These are phyloP conservation scores for Arthrobotrys iridis DNA, from an alignment of 2,329 filamentous ascomycete species.

Conservation along the genomic window DNA sequence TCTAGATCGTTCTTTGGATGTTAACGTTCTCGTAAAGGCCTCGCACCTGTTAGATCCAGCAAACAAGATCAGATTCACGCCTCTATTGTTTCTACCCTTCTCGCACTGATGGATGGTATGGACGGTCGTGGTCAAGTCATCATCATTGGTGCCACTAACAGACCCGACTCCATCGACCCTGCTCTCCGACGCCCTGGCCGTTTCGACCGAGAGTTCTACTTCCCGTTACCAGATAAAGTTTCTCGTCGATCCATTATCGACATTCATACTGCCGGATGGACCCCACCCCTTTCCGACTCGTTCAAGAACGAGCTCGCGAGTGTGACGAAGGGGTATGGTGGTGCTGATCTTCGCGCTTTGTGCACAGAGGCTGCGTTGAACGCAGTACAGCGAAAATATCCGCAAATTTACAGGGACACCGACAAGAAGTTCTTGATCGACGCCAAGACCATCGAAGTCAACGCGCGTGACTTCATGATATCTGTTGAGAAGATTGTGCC, in stretches of 20 bases:
- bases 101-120: conserved; percentile 97
- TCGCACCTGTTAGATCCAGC: conserved; percentile 94
- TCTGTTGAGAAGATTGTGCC: conserved; percentile 96
- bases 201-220: conserved; percentile 98
- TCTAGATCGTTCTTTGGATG: conserved; percentile 1
- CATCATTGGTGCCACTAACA: conserved; percentile 97
- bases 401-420: conserved; percentile 87
- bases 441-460: conserved; percentile 81
- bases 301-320: conserved; percentile 88
- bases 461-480: conserved; percentile 95
- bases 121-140: conserved; percentile 98
- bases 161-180: conserved; percentile 94
- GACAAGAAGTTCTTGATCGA: conserved; percentile 90
- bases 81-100: conserved; percentile 92
- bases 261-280: conserved; percentile 96
- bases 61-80: conserved; percentile 99
- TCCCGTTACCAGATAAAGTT: conserved; percentile 84
- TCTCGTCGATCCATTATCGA: conserved; percentile 87
- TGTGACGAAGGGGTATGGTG: conserved; percentile 93
- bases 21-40: conserved; percentile 60
- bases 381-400: conserved; percentile 92
- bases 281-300: conserved; percentile 74
- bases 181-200: conserved; percentile 92
- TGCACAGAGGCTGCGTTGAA: conserved; percentile 97
- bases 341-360: conserved; percentile 90